A percentile compares a stretch with the other conserved stretches of the same genome.
Conservation (phyloP, 2,329 filamentous ascomycete species). For the Talaromyces rugulosus region DNA sequence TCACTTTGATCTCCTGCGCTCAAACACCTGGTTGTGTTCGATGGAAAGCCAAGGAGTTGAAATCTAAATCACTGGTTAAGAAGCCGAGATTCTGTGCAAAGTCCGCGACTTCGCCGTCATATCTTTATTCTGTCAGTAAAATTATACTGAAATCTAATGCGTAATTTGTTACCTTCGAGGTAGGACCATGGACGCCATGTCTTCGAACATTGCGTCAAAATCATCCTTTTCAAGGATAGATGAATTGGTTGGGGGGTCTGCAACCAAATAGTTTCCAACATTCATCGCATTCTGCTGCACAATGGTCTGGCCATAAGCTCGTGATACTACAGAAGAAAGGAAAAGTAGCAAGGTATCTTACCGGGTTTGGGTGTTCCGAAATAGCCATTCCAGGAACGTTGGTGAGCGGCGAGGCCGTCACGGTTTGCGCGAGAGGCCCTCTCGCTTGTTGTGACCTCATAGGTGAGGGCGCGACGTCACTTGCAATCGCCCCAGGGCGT, state of each 20-base stretch:
- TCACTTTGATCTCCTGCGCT: neutral
- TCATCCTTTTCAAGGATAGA: constrained; percentile 5
- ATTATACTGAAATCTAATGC: neutral
- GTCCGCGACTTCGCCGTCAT: constrained; percentile 8
- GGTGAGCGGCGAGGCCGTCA: neutral
- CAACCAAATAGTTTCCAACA: neutral
- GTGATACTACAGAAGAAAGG: neutral
- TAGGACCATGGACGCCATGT: constrained; percentile 11
- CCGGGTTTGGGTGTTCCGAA: neutral
- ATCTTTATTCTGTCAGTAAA: constrained; percentile 4
- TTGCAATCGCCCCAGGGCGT: neutral
- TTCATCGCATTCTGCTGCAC: constrained; percentile 1
- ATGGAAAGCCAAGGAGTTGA: constrained; percentile 9
- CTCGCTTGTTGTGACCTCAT: neutral
- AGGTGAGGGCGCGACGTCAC: neutral
- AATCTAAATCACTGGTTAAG: constrained; percentile 9
- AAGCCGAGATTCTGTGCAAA: constrained; percentile 14
- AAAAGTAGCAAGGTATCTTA: neutral
- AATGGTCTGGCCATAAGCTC: neutral
- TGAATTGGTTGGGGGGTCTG: neutral
- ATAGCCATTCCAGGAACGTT: neutral
- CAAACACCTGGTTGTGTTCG: neutral
- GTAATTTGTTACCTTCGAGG: constrained; percentile 8
- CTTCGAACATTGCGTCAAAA: constrained; percentile 10
- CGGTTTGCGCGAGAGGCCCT: neutral